Percentiles rank a stretch among this genome's conserved stretches.
phyloP scores from a whole-genome alignment of 2,329 filamentous ascomycete species.

The Pseudogymnoascus sp. region DNA sequence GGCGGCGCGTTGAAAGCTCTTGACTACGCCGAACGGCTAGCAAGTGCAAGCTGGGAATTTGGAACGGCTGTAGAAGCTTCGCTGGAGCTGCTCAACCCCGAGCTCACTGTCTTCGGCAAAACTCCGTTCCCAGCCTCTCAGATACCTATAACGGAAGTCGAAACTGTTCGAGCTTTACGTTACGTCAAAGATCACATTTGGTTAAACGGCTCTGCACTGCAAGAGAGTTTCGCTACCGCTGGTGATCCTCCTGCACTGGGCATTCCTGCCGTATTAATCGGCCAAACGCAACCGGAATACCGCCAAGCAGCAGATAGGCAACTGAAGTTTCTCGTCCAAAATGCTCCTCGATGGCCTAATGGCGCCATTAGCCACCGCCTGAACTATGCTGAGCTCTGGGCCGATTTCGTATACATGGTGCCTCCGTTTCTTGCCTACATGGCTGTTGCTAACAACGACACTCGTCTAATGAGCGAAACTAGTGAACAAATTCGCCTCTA shows the following conservation, averaged over 20 bases:
- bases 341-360: constrained; percentile 35
- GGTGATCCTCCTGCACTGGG: constrained; percentile 39
- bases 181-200: constrained; percentile 31
- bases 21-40: too few species aligned
- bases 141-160: constrained; percentile 11
- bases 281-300: constrained; percentile 29
- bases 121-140: constrained; percentile 29
- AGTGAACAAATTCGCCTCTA: constrained; percentile 36
- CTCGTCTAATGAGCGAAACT: constrained; percentile 29
- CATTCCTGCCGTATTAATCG: constrained; percentile 37
- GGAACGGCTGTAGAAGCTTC: constrained; percentile 34
- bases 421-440: constrained; percentile 40
- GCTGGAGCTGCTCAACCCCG: constrained; percentile 31
- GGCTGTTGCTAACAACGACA: constrained; percentile 32
- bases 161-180: constrained; percentile 25
- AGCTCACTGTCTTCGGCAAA: constrained; percentile 31
- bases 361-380: constrained; percentile 41
- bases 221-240: constrained; percentile 32
- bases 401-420: constrained; percentile 42
- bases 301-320: constrained; percentile 34
- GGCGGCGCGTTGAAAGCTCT: too few species aligned
- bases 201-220: constrained; percentile 20
- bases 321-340: constrained; percentile 32
- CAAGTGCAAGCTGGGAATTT: constrained; percentile 30
- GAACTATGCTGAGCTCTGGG: constrained; percentile 37